Percentiles rank a stretch among this genome's conserved stretches.
These are phyloP conservation scores for Diplodia sapinea DNA, from an alignment of 2,329 filamentous ascomycete genomes.

Conservation along the genomic window DNA sequence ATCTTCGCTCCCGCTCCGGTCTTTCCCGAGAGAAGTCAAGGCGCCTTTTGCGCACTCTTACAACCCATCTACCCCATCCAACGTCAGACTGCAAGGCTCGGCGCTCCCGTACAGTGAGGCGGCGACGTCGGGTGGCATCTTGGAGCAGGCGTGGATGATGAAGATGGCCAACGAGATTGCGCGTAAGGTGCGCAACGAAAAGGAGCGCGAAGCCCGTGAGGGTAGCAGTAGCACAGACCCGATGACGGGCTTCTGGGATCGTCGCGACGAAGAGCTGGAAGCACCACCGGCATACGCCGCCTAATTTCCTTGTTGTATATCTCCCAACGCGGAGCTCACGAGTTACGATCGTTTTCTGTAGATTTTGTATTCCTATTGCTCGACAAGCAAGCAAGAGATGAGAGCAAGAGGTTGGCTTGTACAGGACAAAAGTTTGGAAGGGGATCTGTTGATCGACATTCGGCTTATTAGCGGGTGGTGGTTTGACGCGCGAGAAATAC, in stretches of 20 bases:
- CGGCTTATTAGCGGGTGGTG: slow-evolving; percentile 14
- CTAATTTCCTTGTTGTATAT: slow-evolving; percentile 31
- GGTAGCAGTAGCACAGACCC: slow-evolving; percentile 12
- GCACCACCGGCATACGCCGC: slow-evolving; percentile 46
- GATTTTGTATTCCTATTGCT: slow-evolving; percentile 23
- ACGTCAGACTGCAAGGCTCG: slow-evolving; percentile 25
- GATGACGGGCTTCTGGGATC: slow-evolving; percentile 36
- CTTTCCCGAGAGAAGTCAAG: slow-evolving; percentile 34
- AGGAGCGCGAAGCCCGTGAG: slow-evolving; percentile 51
- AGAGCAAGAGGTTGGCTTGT: neutral
- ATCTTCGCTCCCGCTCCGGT: slow-evolving; percentile 32
- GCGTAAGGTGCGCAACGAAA: slow-evolving; percentile 84
- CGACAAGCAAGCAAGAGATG: neutral
- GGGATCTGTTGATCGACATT: slow-evolving; percentile 18
- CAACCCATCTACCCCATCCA: slow-evolving; percentile 31
- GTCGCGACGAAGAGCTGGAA: slow-evolving; percentile 39
- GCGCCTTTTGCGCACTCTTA: slow-evolving; percentile 28
- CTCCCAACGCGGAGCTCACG: neutral
- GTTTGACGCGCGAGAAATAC: slow-evolving; percentile 22
- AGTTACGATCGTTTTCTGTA: slow-evolving; percentile 24
- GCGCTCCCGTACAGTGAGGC: slow-evolving; percentile 30
- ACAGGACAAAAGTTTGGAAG: slow-evolving; percentile 22
- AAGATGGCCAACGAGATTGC: slow-evolving; percentile 96
- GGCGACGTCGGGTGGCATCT: slow-evolving; percentile 57
- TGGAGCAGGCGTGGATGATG: slow-evolving; percentile 84